Evolutionary conservation across 345 rosid species (phyloP).

Genomic region (Eucalyptus lansdowneana): DNA sequence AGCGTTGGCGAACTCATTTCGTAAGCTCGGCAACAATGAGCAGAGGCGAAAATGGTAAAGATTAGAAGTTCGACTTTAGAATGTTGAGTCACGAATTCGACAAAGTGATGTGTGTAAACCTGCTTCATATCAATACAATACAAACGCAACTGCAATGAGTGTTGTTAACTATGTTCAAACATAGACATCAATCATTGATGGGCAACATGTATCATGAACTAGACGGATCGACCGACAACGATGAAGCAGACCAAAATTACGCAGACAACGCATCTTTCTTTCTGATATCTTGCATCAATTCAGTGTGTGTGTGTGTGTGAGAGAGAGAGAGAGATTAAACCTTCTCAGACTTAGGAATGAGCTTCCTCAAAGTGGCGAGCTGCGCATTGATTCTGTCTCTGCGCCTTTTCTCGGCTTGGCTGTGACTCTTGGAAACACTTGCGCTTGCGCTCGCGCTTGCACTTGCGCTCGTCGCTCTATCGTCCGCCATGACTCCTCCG

Average conservation of each 20-base stretch:
- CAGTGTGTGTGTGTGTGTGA: neutral
- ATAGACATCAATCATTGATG: neutral
- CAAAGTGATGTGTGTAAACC: neutral
- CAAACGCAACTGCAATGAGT: neutral
- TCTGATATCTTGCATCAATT: neutral
- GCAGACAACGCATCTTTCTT: neutral
- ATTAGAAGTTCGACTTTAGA: neutral
- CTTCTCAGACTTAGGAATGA: slow-evolving; percentile 85
- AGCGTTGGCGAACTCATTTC: neutral
- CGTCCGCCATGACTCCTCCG: neutral
- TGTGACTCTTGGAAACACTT: slow-evolving; percentile 43
- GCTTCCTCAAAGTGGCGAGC: slow-evolving; percentile 71
- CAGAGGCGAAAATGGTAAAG: neutral
- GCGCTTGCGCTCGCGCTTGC: slow-evolving; percentile 16
- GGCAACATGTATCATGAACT: neutral
- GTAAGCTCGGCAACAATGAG: neutral
- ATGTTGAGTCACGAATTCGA: neutral
- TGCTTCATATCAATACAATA: neutral
- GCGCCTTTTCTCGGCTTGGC: slow-evolving; percentile 88
- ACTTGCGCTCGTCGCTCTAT: neutral
- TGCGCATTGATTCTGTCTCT: slow-evolving; percentile 82
- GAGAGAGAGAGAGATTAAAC: slow-evolving; percentile 5
- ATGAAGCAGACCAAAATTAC: neutral
- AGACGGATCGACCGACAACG: neutral
- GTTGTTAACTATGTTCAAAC: neutral